Conservation (phyloP, 2,329 filamentous ascomycete species). For the Lecanicillium sp. region DNA sequence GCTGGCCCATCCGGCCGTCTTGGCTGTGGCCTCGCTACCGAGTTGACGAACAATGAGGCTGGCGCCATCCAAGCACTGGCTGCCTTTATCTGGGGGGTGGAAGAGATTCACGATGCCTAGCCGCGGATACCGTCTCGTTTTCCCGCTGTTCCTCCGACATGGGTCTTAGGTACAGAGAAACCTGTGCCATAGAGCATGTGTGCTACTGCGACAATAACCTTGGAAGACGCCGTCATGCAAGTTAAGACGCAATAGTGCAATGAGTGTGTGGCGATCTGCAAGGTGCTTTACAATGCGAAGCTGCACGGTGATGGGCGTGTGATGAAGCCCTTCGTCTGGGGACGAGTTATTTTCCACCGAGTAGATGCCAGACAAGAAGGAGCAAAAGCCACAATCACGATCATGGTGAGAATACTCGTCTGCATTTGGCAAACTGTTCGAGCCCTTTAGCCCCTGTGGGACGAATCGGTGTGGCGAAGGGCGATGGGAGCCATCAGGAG, state of each 20-base stretch:
- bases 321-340: too few species aligned
- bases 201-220: too few species aligned
- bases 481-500: neutral
- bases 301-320: neutral
- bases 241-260: too few species aligned
- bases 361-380: neutral
- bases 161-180: too few species aligned
- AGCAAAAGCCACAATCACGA: neutral
- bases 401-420: neutral
- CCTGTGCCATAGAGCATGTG: too few species aligned
- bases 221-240: too few species aligned
- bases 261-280: too few species aligned
- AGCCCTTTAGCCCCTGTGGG: neutral
- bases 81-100: neutral
- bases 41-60: too few species aligned
- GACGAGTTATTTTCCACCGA: neutral
- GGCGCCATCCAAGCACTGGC: constrained; percentile 4
- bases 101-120: neutral
- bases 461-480: neutral
- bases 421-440: neutral
- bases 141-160: too few species aligned
- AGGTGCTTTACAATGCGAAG: too few species aligned
- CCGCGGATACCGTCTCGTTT: too few species aligned
- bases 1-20: constrained; percentile 5
- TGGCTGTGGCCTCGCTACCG: neutral